Conservation (phyloP, 768 basidiomycete genomes). For the Xerocomellus intermedius region DNA sequence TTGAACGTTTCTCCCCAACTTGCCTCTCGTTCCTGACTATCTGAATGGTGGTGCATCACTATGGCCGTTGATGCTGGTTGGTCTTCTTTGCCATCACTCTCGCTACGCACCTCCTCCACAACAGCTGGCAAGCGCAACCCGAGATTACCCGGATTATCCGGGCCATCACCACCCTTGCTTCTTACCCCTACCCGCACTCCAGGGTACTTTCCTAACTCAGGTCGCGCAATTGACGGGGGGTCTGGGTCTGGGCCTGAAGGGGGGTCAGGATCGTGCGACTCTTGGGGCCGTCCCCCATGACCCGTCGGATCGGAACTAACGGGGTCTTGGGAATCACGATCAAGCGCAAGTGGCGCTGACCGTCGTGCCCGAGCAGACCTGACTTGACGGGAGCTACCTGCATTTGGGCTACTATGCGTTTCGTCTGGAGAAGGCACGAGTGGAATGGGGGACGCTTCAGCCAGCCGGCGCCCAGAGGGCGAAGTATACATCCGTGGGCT, state of each 20-base stretch:
- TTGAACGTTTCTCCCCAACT: slow-evolving; percentile 79
- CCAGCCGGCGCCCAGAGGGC: slow-evolving; percentile 37
- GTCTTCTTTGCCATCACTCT: slow-evolving; percentile 18
- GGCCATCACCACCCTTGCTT: slow-evolving; percentile 13
- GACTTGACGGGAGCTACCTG: background rate
- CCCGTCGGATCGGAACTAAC: slow-evolving; percentile 33
- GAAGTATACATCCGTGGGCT: slow-evolving; percentile 30
- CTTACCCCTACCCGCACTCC: slow-evolving; percentile 35
- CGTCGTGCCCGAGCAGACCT: slow-evolving; percentile 12
- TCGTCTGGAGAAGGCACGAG: slow-evolving; percentile 5
- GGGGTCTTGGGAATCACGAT: slow-evolving; percentile 32
- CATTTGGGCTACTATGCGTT: background rate
- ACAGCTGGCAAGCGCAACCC: slow-evolving; percentile 18
- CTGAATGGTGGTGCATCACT: background rate
- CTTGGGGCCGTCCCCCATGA: slow-evolving; percentile 1
- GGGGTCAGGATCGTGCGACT: background rate
- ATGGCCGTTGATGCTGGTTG: background rate
- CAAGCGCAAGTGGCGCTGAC: slow-evolving; percentile 56
- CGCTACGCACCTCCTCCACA: slow-evolving; percentile 19
- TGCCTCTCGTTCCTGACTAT: slow-evolving; percentile 24
- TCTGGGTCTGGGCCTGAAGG: background rate
- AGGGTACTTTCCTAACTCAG: slow-evolving; percentile 42
- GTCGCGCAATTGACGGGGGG: slow-evolving; percentile 15
- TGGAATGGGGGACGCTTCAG: slow-evolving; percentile 46
- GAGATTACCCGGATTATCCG: slow-evolving; percentile 14